These are phyloP conservation scores for Backusella luteola DNA, from an alignment of 192 early-diverging fungal genomes.

Conservation along the genomic window DNA sequence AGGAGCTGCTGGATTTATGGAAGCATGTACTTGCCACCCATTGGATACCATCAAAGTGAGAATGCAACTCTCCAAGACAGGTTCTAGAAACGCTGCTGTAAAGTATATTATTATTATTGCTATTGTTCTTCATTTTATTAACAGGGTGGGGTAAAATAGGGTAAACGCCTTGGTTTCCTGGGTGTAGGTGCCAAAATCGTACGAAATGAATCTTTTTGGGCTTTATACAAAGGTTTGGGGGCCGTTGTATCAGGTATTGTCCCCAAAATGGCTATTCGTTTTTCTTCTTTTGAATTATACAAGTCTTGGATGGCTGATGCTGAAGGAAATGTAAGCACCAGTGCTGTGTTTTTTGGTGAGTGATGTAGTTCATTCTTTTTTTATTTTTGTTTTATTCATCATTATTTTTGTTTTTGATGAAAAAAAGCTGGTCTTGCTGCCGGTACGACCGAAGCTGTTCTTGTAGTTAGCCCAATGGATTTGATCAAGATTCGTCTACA, in stretches of 20 bases:
- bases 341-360: conserved; percentile 57
- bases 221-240: conserved; percentile 95
- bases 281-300: conserved; percentile 93
- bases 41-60: conserved; percentile 97
- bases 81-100: conserved; percentile 50
- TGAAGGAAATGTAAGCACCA: conserved; percentile 55
- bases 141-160: conserved; percentile 14
- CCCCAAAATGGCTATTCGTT: conserved; percentile 98
- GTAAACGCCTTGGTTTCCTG: conserved; percentile 61
- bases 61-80: conserved; percentile 83
- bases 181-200: conserved; percentile 80
- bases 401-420: not conserved
- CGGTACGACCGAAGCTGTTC: conserved; percentile 90
- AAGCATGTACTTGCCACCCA: conserved; percentile 88
- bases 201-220: conserved; percentile 80
- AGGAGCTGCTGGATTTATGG: conserved; percentile 86
- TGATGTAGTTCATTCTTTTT: not conserved
- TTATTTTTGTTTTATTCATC: not conserved
- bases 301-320: conserved; percentile 70
- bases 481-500: conserved; percentile 98
- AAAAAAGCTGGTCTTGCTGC: conserved; percentile 78
- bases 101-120: not conserved
- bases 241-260: conserved; percentile 95
- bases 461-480: conserved; percentile 98
- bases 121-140: not conserved